phyloP scores from a whole-genome alignment of 768 basidiomycete genomes.

The Xanthoconium purpureum region DNA sequence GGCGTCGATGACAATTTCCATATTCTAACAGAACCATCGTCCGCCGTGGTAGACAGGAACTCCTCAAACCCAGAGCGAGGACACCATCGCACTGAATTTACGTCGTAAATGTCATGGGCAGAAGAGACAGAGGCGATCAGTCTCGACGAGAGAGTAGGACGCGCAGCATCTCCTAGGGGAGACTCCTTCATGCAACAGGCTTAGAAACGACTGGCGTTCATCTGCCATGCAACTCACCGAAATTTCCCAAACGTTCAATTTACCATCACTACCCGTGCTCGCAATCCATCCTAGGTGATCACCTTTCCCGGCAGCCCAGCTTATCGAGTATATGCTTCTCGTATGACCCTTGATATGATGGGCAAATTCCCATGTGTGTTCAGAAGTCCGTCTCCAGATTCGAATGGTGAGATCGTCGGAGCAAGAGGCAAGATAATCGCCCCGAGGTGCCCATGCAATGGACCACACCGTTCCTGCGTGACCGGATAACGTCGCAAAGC shows the following conservation, averaged over 20 bases:
- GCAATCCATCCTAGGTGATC: conserved; percentile 75
- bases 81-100: conserved; percentile 87
- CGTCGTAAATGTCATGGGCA: conserved; percentile 81
- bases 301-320: conserved; percentile 55
- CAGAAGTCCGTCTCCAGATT: conserved; percentile 72
- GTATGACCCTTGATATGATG: conserved; percentile 62
- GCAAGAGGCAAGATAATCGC: conserved; percentile 78
- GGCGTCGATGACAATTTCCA: conserved; percentile 51
- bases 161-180: conserved; percentile 3
- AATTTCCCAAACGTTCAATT: conserved; percentile 78
- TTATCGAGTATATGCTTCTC: conserved; percentile 76
- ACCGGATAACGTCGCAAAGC: conserved; percentile 75
- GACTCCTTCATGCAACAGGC: conserved; percentile 10
- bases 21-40: conserved; percentile 80
- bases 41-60: conserved; percentile 77
- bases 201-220: neutral
- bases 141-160: conserved; percentile 32
- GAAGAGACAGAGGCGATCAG: conserved; percentile 56
- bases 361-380: conserved; percentile 63
- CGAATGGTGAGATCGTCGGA: conserved; percentile 84
- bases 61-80: conserved; percentile 59
- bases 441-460: conserved; percentile 74
- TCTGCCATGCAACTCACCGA: conserved; percentile 38
- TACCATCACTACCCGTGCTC: conserved; percentile 83
- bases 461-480: conserved; percentile 93